phyloP scores from a whole-genome alignment of 371 early-diverging fungal species.

The Coemansia sp. region DNA sequence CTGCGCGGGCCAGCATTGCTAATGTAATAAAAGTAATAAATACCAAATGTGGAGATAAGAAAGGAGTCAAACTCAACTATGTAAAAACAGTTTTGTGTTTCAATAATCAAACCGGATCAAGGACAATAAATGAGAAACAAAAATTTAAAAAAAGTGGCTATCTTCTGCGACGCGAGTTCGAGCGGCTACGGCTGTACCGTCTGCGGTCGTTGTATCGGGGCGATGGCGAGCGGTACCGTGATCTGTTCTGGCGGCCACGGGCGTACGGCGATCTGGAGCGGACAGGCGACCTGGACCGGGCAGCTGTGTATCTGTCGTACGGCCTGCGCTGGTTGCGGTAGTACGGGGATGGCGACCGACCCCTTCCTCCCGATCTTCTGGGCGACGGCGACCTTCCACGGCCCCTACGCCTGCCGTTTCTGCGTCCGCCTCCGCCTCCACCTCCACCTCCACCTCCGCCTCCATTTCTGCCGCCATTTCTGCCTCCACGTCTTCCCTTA shows the following conservation, averaged over 20 bases:
- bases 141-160: conserved; percentile 5
- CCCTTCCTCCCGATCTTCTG: background rate
- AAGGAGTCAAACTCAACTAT: background rate
- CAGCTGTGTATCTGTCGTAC: conserved; percentile 9
- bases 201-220: conserved; percentile 30
- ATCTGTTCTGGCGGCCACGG: conserved; percentile 17
- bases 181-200: conserved; percentile 41
- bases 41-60: background rate
- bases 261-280: conserved; percentile 35
- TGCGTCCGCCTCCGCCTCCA: too few relatives aligned
- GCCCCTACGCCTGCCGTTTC: too few relatives aligned
- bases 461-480: background rate
- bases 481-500: background rate
- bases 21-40: background rate
- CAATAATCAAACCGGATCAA: background rate
- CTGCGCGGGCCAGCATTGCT: background rate
- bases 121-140: background rate
- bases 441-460: too few relatives aligned
- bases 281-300: conserved; percentile 21
- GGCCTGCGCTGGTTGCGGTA: background rate
- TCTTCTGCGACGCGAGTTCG: conserved; percentile 40
- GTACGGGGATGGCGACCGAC: conserved; percentile 29
- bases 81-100: background rate
- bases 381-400: conserved; percentile 3
- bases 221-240: conserved; percentile 34